Base-by-base conservation (phyloP, 768 basidiomycete species). In the Fibroporia radiculosa region DNA sequence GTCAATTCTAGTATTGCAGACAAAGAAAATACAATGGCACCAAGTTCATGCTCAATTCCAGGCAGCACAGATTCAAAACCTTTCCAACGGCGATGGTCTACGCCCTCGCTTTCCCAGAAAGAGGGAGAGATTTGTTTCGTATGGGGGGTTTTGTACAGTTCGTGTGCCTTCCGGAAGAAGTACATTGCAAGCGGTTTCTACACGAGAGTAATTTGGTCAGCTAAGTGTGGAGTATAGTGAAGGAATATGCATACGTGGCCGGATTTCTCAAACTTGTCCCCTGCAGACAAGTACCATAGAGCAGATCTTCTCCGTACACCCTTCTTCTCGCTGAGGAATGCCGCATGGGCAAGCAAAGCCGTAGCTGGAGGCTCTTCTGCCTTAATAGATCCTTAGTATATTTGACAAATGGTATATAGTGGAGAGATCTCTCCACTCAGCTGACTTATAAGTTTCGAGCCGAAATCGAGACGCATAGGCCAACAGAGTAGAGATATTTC, bases 111-210 rank as follows among this genome's bases (percentile, higher is more conserved):
- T 27, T 81, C 78, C 81, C 84, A 88, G 59, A 89, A 91, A 6
- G 82, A 85, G 0, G 85, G 84, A 0, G 88, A 92, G 14, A 92
- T 59, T 16, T 63, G 64, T 56, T 85, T 86, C 16, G 60, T 55
- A 0, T 74, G 73, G 26, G 64, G 68, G 4, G 62, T 55, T 20
- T 63, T 68, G 59, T 79, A 87, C 26, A 88, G 64, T 26, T 74
- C 75, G 48, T 79, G 81, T 12, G 89, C 82, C 58, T 72, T 76
- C 7, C 79, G 78, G 24, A 92, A 69, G 55, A 91, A 84, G 58
- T 85, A 78, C 73, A 87, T 82, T 2, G 89, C 90, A 44, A 92
- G 58, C 0, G 86, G 80, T 84, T 88, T 92, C 88, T 92, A 51
- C 33, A 46, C n/a, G 18, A 10, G 20, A 23, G n/a, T 24, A 14